Conservation (phyloP, 2,329 filamentous ascomycete species). For the Emmonsiellopsis sp. region DNA sequence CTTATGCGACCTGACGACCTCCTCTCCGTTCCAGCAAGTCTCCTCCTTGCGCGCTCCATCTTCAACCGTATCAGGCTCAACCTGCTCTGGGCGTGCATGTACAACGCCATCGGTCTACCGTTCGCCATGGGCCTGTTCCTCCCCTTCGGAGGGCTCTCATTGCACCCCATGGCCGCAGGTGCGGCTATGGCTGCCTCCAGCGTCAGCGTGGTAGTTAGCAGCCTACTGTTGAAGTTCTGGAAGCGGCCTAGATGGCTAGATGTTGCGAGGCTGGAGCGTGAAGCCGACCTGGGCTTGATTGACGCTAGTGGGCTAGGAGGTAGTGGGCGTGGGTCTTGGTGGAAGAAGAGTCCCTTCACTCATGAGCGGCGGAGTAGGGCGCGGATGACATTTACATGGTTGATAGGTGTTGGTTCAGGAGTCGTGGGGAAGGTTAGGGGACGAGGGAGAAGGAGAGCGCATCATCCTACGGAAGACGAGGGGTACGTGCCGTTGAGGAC, state of each 20-base stretch:
- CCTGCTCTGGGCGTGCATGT: conserved; percentile 82
- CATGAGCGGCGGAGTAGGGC: background rate
- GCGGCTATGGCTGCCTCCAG: conserved; percentile 88
- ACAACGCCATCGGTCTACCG: conserved; percentile 84
- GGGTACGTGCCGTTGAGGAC: conserved; percentile 39
- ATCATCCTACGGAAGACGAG: conserved; percentile 20
- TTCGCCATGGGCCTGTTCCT: conserved; percentile 97
- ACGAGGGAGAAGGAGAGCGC: conserved; percentile 12
- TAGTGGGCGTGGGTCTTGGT: conserved; percentile 20
- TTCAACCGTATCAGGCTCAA: conserved; percentile 93
- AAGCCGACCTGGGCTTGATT: conserved; percentile 30
- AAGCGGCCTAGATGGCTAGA: conserved; percentile 79
- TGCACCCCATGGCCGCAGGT: conserved; percentile 91
- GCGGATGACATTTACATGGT: conserved; percentile 10
- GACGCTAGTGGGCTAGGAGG: conserved; percentile 11
- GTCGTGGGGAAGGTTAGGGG: conserved; percentile 24
- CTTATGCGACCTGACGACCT: conserved; percentile 89
- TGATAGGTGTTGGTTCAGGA: conserved; percentile 13
- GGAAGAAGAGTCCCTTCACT: conserved; percentile 19
- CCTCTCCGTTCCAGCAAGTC: conserved; percentile 81
- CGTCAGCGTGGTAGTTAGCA: conserved; percentile 80
- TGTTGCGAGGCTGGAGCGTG: conserved; percentile 54
- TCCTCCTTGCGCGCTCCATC: conserved; percentile 73
- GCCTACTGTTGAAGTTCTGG: conserved; percentile 80
- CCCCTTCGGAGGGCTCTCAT: conserved; percentile 68